Evolutionary conservation across 176 grass and related monocot species (phyloP).

Genomic region (Stipa capillata): DNA sequence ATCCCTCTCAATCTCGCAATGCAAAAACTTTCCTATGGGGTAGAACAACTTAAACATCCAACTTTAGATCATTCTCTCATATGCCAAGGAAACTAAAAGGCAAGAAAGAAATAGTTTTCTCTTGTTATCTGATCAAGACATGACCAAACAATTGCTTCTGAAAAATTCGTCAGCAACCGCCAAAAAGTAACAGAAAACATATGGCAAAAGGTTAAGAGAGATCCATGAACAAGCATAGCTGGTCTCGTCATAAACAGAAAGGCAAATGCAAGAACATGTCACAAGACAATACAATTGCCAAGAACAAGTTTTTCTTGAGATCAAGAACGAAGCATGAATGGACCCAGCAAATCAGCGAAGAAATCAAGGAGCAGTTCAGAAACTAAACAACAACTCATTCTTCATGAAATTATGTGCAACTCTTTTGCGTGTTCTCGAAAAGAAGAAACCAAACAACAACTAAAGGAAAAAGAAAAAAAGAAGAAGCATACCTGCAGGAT

Average conservation of each 20-base stretch:
- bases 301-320: background rate
- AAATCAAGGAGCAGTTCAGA: background rate
- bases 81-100: background rate
- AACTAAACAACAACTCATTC: background rate
- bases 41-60: background rate
- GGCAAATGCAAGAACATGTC: background rate
- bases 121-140: background rate
- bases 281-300: background rate
- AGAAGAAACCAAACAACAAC: background rate
- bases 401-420: background rate
- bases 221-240: background rate
- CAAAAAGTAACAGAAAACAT: background rate
- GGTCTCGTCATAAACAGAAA: background rate
- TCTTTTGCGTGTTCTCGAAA: background rate
- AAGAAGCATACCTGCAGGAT: conserved; percentile 28
- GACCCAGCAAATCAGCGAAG: background rate
- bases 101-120: background rate
- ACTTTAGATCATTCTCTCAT: background rate
- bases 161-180: conserved; percentile 2
- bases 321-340: background rate
- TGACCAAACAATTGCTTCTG: background rate
- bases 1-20: background rate
- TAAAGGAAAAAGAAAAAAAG: background rate
- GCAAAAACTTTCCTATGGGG: background rate
- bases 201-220: background rate